Base-by-base conservation (phyloP, 2,329 filamentous ascomycete species). In the Beauveria rudraprayagi region DNA sequence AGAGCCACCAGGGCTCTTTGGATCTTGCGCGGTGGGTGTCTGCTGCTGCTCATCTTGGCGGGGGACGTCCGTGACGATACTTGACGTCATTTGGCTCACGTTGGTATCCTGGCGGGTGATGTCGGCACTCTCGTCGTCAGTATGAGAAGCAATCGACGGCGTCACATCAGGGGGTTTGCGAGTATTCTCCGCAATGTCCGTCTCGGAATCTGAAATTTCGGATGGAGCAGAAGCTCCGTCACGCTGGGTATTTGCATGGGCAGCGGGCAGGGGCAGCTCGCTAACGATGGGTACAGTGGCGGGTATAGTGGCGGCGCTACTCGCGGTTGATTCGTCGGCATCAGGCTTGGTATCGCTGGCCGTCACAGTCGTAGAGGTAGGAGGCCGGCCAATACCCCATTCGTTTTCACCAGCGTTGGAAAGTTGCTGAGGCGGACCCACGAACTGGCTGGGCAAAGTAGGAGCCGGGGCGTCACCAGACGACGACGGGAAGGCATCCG, bases 91-190 rank as follows among this genome's bases (percentile, higher is more conserved):
- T 24, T 48, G 51, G 24, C 58, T 55, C 16, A 55, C 43, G 8
- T 61, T 61, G 19, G 58, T 55, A 6, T 41, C 50, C 28, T 40
- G 48, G 5, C 57, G 48, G 8, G 17, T 28, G 28, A 60, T 53
- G 3, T 54, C 51, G 2, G 43, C 46, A 24, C 6, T 44, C 34
- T 59, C 37, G 2, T 44, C 56, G 17, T 52, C 56, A 9, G n/a
- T 24, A 14, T 11, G 19, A 28, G 55, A 48, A 19, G 34, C 19
- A 10, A 50, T 16, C 5, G 55, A 57, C 3, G 37, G 24, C 28
- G 56, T 34, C 19, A 59, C 56, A 30, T 51, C 56, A 6, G 56
- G 44, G 16, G 46, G 56, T 3, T 59, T 51, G 46, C 47, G 56
- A 24, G 47, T 19, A 37, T 52, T 30, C 22, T 43, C 47, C 4